Percentiles rank a stretch among this genome's conserved stretches.
These are phyloP conservation scores for Rhizopus stolonifer DNA, from an alignment of 371 early-diverging fungal genomes.

Conservation along the genomic window DNA sequence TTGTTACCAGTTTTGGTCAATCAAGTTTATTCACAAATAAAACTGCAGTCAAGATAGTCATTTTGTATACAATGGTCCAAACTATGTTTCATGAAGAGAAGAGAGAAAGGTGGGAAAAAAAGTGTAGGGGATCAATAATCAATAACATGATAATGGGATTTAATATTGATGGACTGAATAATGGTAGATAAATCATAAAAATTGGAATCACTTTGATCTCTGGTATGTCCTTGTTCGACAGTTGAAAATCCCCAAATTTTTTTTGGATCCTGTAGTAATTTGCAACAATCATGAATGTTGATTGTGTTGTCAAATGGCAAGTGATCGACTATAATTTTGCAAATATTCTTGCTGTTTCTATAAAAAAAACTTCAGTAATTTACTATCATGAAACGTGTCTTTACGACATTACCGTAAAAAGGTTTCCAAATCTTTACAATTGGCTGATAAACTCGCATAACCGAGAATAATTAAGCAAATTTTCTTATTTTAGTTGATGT, in stretches of 20 bases:
- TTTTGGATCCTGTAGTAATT: slow-evolving; percentile 20
- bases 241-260: slow-evolving; percentile 22
- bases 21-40: slow-evolving; percentile 17
- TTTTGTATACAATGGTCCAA: slow-evolving; percentile 18
- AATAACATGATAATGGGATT: slow-evolving; percentile 16
- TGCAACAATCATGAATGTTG: slow-evolving; percentile 20
- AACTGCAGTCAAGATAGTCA: slow-evolving; percentile 20
- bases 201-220: slow-evolving; percentile 15
- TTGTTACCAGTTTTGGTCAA: slow-evolving; percentile 18
- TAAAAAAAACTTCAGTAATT: slow-evolving; percentile 18
- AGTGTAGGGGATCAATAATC: slow-evolving; percentile 19
- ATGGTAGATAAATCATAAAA: slow-evolving; percentile 17
- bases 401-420: slow-evolving; percentile 19
- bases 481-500: slow-evolving; percentile 16
- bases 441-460: slow-evolving; percentile 21
- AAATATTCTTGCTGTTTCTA: slow-evolving; percentile 13
- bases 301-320: slow-evolving; percentile 20
- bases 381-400: slow-evolving; percentile 23
- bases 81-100: slow-evolving; percentile 17
- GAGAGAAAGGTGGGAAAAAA: slow-evolving; percentile 12
- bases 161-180: slow-evolving; percentile 17
- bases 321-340: slow-evolving; percentile 18
- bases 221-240: slow-evolving; percentile 22
- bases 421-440: slow-evolving; percentile 22
- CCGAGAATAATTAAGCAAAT: slow-evolving; percentile 17